Conservation (phyloP, 1,139 yeast genomes). For the Suzukiozyma palmioleophila region DNA sequence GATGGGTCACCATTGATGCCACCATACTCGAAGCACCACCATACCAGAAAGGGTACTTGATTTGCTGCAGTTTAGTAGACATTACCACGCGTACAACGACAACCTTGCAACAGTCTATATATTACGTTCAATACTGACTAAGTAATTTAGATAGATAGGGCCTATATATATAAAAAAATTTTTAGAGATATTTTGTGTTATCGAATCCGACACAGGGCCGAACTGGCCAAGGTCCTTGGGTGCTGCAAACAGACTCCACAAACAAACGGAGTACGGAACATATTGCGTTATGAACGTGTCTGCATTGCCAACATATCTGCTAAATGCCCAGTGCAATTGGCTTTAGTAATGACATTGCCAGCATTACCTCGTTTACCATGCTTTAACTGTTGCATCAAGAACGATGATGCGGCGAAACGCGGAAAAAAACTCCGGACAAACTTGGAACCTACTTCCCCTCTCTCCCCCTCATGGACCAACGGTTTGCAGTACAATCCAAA, state of each 20-base stretch:
- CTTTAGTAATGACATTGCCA: too few species aligned
- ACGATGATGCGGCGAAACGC: constrained; percentile 1
- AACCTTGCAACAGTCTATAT: too few species aligned
- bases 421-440: constrained; percentile 1
- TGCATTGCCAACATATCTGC: too few species aligned
- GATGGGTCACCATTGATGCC: constrained; percentile 64
- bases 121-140: too few species aligned
- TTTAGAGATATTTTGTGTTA: constrained; percentile 1
- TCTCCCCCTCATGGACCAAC: background rate
- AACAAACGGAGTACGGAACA: too few species aligned
- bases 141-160: background rate
- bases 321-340: too few species aligned
- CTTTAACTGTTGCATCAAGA: background rate
- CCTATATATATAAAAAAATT: background rate
- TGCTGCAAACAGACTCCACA: too few species aligned
- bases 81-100: background rate
- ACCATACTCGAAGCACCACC: constrained; percentile 64
- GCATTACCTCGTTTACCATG: too few species aligned
- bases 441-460: background rate
- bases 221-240: too few species aligned
- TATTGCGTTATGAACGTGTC: too few species aligned
- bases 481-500: background rate
- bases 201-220: constrained; percentile 1
- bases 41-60: constrained; percentile 32
- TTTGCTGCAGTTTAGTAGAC: constrained; percentile 2